phyloP scores from a whole-genome alignment of 2,329 filamentous ascomycete genomes.

The Sporothrix dimorphospora region DNA sequence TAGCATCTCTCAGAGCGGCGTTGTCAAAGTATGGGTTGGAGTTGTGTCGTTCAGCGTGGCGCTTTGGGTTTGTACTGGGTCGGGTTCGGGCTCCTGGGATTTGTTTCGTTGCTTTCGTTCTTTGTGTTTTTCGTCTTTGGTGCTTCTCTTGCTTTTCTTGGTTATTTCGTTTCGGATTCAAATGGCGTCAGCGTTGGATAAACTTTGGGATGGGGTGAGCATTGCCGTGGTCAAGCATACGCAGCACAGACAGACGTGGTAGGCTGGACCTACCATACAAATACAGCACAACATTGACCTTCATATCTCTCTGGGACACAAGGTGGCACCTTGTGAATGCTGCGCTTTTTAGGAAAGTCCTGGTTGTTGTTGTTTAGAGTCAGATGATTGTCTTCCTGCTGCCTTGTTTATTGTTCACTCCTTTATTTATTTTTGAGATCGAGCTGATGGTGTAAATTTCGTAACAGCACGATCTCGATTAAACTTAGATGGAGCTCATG shows the following conservation, averaged over 20 bases:
- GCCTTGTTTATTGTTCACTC: background rate
- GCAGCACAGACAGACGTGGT: background rate
- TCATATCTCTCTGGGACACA: background rate
- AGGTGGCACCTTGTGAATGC: background rate
- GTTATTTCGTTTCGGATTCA: background rate
- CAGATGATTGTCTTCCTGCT: background rate
- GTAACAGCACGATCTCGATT: too few relatives aligned
- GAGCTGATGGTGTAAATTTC: too few relatives aligned
- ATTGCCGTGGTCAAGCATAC: background rate
- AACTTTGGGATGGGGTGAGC: background rate
- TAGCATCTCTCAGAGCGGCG: background rate
- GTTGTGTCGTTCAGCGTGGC: constrained; percentile 13
- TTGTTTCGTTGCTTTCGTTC: too few relatives aligned
- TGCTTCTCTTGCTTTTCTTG: background rate
- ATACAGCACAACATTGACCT: background rate
- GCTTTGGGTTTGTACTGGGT: background rate
- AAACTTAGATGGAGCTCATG: too few relatives aligned
- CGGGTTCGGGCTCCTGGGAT: background rate
- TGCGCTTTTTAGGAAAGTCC: too few relatives aligned
- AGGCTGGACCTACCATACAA: background rate
- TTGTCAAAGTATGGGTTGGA: background rate
- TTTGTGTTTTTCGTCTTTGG: background rate
- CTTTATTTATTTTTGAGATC: too few relatives aligned
- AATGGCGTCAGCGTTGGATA: background rate
- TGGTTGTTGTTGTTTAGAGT: background rate